Evolutionary conservation across 129 eudicot genomes (phyloP).

Genomic region (Mikania micrantha): DNA sequence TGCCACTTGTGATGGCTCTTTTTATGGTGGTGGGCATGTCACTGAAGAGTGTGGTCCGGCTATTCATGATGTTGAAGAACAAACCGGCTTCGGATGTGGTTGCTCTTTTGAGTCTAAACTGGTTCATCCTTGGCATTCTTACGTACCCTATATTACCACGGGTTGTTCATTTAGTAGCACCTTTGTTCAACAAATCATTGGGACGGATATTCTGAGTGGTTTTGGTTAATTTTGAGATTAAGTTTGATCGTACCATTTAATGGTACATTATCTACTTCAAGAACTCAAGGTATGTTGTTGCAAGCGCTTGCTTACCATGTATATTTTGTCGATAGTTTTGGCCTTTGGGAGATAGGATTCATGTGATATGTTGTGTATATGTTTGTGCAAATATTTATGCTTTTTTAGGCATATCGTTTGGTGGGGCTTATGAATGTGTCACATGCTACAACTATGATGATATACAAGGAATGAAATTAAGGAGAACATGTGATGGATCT

Average conservation of each 20-base stretch:
- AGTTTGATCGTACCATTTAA: background rate
- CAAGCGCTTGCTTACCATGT: too few species aligned
- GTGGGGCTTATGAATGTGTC: too few species aligned
- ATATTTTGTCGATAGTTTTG: too few species aligned
- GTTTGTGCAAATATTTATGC: too few species aligned
- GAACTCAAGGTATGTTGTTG: too few species aligned
- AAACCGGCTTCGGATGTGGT: conserved; percentile 56
- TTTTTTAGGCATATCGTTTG: too few species aligned
- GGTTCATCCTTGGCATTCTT: conserved; percentile 74
- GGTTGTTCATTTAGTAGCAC: conserved; percentile 34
- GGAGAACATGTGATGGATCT: too few species aligned
- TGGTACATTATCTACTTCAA: too few species aligned
- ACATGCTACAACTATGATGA: too few species aligned
- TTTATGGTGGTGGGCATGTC: conserved; percentile 65
- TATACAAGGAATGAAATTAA: too few species aligned
- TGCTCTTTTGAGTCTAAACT: conserved; percentile 74
- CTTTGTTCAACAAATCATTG: conserved; percentile 16
- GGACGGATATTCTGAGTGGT: background rate
- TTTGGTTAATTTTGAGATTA: background rate
- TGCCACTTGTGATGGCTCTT: conserved; percentile 70
- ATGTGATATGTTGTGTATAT: too few species aligned
- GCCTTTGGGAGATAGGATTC: too few species aligned
- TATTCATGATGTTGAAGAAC: conserved; percentile 39
- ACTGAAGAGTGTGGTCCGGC: conserved; percentile 40
- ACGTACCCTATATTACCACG: conserved; percentile 55